Conservation (phyloP, 148 eudicot genomes). For the Fagopyrum homotropicum region DNA sequence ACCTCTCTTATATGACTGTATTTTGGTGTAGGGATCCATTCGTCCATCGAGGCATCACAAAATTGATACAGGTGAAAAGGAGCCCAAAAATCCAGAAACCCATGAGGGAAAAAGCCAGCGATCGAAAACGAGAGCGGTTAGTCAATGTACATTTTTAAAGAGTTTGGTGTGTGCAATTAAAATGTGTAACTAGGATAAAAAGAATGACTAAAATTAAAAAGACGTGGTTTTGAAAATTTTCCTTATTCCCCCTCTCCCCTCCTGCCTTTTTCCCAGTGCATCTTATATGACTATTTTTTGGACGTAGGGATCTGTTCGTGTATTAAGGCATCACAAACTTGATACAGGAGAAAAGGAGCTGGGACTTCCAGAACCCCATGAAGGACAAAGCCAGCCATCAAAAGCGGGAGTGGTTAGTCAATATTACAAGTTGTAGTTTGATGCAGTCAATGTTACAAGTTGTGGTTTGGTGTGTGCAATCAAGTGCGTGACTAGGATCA, state of each 20-base stretch:
- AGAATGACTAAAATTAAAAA: too few species aligned
- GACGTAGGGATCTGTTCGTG: not conserved
- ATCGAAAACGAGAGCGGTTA: not conserved
- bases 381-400: not conserved
- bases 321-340: not conserved
- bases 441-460: too few species aligned
- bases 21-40: not conserved
- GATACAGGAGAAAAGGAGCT: not conserved
- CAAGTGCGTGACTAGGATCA: not conserved
- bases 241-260: not conserved
- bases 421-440: not conserved
- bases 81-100: not conserved
- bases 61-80: not conserved
- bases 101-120: not conserved
- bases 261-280: not conserved
- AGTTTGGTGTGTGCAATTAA: too few species aligned
- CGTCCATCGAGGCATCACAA: not conserved
- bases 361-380: not conserved
- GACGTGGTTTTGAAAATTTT: too few species aligned
- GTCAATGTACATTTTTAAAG: not conserved
- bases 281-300: constrained; percentile 2
- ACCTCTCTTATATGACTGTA: not conserved
- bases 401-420: too few species aligned
- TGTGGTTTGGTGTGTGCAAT: not conserved
- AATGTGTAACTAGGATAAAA: too few species aligned